Evolutionary conservation across 768 basidiomycete species (phyloP), one percentile per base, ranked within the genome.

Genomic region (Xanthoconium stramineum): DNA sequence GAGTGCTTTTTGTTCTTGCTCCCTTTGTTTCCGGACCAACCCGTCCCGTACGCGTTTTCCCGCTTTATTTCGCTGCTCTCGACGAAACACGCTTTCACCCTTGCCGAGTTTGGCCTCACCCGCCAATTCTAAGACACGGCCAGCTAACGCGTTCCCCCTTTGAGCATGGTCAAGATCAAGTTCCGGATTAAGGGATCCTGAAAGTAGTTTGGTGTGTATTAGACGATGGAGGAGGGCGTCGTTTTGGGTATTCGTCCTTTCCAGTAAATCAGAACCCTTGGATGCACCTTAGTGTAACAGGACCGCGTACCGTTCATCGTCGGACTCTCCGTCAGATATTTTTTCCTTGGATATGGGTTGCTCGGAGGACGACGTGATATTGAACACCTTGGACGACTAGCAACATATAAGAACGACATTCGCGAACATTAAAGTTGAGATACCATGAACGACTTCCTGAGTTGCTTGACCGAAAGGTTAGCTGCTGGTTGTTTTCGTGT

Each of bases 381-480:
- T 86, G 19, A 81, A 78, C 24, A 90, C 80, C 73, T 87, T 92
- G 24, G 91, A 90, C 4, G 91, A 94, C 91, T 91, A 46, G 47
- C 42, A 47, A 50, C 60, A 39, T 17, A 55, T 55, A 40, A 60
- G 46, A n/a, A 28, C 38, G 40, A 37, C 29, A 30, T 15, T 46
- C 6, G 20, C 8, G 50, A 24, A 38, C 28, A 19, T 17, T 15
- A 50, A 46, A 36, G n/a, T 1, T 45, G 19, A 12, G 50, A 66
- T 64, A 90, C 91, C 90, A 93, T 91, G 66, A 93, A 92, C 0
- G 85, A 78, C 65, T 81, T 89, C 69, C 74, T 80, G 45, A 80
- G 78, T 5, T 75, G 71, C 68, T 76, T 83, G 19, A 65, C 56
- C 3, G 65, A 60, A 46, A 52, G 51, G 14, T 47, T 33, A 1